Base-by-base conservation (phyloP, 2,329 filamentous ascomycete genomes). In the Paecilomyces formosus region DNA sequence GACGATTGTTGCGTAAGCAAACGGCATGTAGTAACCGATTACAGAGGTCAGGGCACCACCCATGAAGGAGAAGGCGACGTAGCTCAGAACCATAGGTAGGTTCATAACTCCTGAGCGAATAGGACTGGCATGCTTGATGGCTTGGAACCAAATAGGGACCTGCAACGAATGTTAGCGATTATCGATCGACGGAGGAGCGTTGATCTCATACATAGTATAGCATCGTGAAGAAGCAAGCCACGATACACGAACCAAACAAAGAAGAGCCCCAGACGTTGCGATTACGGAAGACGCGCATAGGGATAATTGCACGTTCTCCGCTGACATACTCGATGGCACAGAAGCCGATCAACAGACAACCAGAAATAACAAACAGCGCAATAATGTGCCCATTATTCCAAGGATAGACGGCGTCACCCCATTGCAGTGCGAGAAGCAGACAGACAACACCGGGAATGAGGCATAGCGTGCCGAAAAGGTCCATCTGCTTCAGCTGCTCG, bases 291-390 rank as follows among this genome's bases (percentile, higher is more conserved):
- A 26, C 2, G 24, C 24, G 24, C 24, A 3, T 26, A 3, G 24
- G 24, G 6, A 26, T 6, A 26, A 26, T 6, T 26, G 24, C 24
- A 6, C 2, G 24, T 3, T 26, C 24, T 26, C 24, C 24, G 6
- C 24, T 26, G 1, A 26, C 6, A 26, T 26, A 26, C 24, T 26
- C 24, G 6, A 26, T 79, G 73, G 58, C 22, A 72, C 56, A 57
- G 24, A 79, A 77, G 2, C 74, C 72, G 4, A 77, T 73, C 1
- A 76, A 74, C 9, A 82, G 70, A 6, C 82, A 74, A n/a, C 77
- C 76, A 59, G 81, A 81, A 2, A 83, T 71, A 1, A 80, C 73
- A 26, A 84, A 76, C 11, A 82, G 70, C 0, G 74, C 75, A 54
- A 82, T 78, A 56, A 82, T 74, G 12, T 72, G 75, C 22, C 68